A percentile compares a stretch with the other conserved stretches of the same genome.
These are phyloP conservation scores for sorghum (Sorghum bicolor) DNA, from an alignment of 176 grass and related monocot species.

Conservation along the genomic window DNA sequence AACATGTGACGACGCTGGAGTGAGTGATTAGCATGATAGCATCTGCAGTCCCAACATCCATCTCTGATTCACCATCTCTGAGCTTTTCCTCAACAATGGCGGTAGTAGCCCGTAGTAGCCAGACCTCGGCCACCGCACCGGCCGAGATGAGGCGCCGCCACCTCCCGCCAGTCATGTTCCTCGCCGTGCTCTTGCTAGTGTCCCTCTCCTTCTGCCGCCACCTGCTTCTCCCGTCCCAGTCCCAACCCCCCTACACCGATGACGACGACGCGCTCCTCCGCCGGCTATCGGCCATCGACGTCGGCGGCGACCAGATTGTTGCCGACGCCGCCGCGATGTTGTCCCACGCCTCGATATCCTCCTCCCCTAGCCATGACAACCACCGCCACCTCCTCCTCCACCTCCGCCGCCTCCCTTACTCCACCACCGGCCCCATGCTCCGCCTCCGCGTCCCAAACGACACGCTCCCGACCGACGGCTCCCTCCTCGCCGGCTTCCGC, in stretches of 20 bases:
- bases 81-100: no score
- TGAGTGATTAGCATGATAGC: no score
- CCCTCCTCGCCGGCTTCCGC: slow-evolving; percentile 28
- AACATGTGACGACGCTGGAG: no score
- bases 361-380: slow-evolving; percentile 32
- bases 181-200: slow-evolving; percentile 13
- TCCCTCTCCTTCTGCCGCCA: slow-evolving; percentile 27
- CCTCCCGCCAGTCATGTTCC: background rate
- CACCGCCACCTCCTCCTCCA: slow-evolving; percentile 19
- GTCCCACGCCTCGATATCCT: slow-evolving; percentile 23
- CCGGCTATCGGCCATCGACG: slow-evolving; percentile 8
- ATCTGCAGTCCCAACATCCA: no score
- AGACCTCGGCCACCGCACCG: no score
- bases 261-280: slow-evolving; percentile 18
- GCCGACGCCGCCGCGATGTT: slow-evolving; percentile 1
- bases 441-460: slow-evolving; percentile 26
- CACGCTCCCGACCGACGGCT: background rate
- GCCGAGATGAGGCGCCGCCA: background rate
- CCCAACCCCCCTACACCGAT: background rate
- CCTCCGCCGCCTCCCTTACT: slow-evolving; percentile 16
- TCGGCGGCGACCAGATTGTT: background rate
- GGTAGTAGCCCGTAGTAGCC: no score
- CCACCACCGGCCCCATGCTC: background rate
- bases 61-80: no score
- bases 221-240: background rate